A percentile compares a stretch with the other conserved stretches of the same genome.
These are phyloP conservation scores for Sugiyamaella lignohabitans DNA, from an alignment of 805 yeast genomes.

Conservation along the genomic window DNA sequence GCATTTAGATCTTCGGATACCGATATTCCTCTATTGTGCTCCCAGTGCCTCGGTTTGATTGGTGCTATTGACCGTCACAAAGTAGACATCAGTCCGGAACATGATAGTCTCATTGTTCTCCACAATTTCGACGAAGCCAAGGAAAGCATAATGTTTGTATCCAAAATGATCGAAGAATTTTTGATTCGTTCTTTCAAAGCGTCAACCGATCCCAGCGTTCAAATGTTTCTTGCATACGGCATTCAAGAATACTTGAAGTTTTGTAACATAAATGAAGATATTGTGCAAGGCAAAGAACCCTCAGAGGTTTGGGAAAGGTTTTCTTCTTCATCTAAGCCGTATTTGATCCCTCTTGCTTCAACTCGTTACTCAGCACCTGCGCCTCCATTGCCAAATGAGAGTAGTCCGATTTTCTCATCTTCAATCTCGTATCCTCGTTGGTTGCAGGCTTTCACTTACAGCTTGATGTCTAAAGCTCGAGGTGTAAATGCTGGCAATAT, in stretches of 20 bases:
- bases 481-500: slow-evolving; percentile 38
- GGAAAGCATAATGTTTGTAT: slow-evolving; percentile 62
- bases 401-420: slow-evolving; percentile 60
- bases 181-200: slow-evolving; percentile 87
- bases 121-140: slow-evolving; percentile 54
- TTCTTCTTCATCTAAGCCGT: slow-evolving; percentile 59
- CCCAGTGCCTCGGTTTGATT: slow-evolving; percentile 63
- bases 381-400: slow-evolving; percentile 38
- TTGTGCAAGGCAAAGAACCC: slow-evolving; percentile 9
- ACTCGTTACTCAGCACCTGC: slow-evolving; percentile 65
- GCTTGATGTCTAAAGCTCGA: slow-evolving; percentile 44
- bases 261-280: slow-evolving; percentile 40
- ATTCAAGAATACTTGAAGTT: slow-evolving; percentile 79
- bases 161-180: slow-evolving; percentile 56
- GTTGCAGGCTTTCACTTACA: slow-evolving; percentile 64
- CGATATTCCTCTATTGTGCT: slow-evolving; percentile 50
- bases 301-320: slow-evolving; percentile 53
- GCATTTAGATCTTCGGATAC: slow-evolving; percentile 23
- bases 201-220: slow-evolving; percentile 78
- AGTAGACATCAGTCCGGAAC: slow-evolving; percentile 40
- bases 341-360: slow-evolving; percentile 65
- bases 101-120: slow-evolving; percentile 43
- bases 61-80: slow-evolving; percentile 70
- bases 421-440: slow-evolving; percentile 46
- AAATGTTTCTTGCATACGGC: slow-evolving; percentile 74